Conservation (phyloP, 116 monocot genomes). For the Trichopus zeylanicus region DNA sequence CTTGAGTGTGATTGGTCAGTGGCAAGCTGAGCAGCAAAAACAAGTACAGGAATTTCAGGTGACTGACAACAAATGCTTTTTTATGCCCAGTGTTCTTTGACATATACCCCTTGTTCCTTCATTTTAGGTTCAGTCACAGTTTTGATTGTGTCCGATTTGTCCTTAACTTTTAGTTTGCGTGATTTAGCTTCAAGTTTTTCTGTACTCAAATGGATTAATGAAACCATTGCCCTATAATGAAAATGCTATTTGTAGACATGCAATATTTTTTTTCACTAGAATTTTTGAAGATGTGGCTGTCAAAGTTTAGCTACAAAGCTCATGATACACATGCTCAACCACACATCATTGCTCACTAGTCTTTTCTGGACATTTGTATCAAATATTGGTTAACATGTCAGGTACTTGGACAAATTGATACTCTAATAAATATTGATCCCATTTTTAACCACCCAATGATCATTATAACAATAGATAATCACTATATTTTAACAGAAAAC, state of each 20-base stretch:
- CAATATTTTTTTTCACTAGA: no score
- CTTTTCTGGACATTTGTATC: no score
- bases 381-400: no score
- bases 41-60: slow-evolving; percentile 89
- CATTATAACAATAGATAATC: no score
- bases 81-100: neutral
- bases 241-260: neutral
- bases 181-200: neutral
- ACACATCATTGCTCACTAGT: no score
- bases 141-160: neutral
- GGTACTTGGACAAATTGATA: no score
- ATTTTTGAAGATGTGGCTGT: no score
- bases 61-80: neutral
- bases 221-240: neutral
- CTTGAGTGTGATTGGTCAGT: slow-evolving; percentile 78
- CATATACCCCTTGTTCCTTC: neutral
- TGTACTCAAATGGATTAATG: neutral
- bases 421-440: no score
- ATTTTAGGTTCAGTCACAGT: neutral
- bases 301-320: no score
- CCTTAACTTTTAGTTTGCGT: neutral
- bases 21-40: slow-evolving; percentile 93
- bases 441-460: no score
- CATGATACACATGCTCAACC: no score
- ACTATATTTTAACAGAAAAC: no score